These are phyloP conservation scores for Onygena corvina DNA, from an alignment of 2,329 filamentous ascomycete genomes.

Conservation along the genomic window DNA sequence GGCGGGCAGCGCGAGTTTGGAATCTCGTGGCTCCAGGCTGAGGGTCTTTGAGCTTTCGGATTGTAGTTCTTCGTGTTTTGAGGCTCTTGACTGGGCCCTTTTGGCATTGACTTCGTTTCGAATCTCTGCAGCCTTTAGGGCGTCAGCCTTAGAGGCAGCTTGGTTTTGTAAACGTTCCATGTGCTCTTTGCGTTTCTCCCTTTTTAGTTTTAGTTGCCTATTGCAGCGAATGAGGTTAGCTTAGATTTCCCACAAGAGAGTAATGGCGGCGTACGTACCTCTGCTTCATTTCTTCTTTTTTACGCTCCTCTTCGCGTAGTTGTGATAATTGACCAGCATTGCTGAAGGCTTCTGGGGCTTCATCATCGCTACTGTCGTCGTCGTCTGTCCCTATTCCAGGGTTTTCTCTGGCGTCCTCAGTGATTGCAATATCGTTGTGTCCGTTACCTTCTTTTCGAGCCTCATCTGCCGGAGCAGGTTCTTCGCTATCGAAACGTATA, in stretches of 20 bases:
- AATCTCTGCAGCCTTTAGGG: conserved; percentile 17
- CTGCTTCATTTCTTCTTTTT: conserved; percentile 28
- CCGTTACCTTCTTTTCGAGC: conserved; percentile 12
- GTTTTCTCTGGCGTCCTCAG: conserved; percentile 27
- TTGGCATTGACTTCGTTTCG: conserved; percentile 3
- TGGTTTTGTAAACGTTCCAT: conserved; percentile 31
- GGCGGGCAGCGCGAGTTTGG: conserved; percentile 31
- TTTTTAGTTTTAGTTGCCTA: conserved; percentile 30
- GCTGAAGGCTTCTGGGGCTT: conserved; percentile 33
- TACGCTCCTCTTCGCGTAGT: conserved; percentile 30
- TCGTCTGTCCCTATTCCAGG: conserved; percentile 19
- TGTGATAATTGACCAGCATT: conserved; percentile 30
- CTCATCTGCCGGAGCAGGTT: conserved; percentile 17
- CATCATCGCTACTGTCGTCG: conserved; percentile 29
- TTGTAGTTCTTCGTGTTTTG: conserved; percentile 24
- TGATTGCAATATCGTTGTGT: conserved; percentile 22
- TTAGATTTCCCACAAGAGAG: neutral
- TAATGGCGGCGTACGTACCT: conserved; percentile 22
- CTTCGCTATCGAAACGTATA: conserved; percentile 33
- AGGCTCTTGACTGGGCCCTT: neutral
- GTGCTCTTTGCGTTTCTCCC: conserved; percentile 31
- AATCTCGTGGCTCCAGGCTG: conserved; percentile 28
- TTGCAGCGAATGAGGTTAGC: neutral
- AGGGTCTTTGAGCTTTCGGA: conserved; percentile 34
- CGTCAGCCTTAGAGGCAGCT: conserved; percentile 22